phyloP scores from a whole-genome alignment of 2,329 filamentous ascomycete genomes.

The Alternaria triticimaculans region DNA sequence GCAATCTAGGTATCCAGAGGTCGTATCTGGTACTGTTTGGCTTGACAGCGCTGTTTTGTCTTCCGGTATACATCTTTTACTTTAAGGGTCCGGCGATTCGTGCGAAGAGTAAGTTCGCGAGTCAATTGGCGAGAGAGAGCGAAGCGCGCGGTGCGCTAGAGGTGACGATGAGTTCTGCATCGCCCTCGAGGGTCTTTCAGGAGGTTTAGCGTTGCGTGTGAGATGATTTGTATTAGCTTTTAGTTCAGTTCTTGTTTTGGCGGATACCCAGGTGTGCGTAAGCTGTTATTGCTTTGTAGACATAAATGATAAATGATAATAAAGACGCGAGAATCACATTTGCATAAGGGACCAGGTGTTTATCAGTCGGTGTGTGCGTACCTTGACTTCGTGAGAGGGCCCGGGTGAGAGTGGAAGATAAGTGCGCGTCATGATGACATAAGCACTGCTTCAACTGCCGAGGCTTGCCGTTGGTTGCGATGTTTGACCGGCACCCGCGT shows the following conservation, averaged over 20 bases:
- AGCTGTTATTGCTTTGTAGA: not conserved
- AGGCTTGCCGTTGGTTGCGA: not conserved
- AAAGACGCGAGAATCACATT: not conserved
- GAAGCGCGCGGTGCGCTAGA: not conserved
- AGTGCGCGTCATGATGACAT: constrained; percentile 11
- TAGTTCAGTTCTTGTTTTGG: not conserved
- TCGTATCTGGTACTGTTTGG: constrained; percentile 54
- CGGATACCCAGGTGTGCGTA: not conserved
- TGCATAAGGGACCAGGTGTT: not conserved
- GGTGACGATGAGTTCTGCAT: not conserved
- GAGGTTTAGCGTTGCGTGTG: not conserved
- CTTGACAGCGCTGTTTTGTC: constrained; percentile 57
- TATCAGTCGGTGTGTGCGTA: not conserved
- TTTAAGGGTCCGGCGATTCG: constrained; percentile 18
- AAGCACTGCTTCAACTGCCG: constrained; percentile 2
- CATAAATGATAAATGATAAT: not conserved
- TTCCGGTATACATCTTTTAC: constrained; percentile 64
- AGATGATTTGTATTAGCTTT: not conserved
- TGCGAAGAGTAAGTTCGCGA: not conserved
- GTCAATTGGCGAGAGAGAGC: not conserved
- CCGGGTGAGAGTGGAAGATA: not conserved
- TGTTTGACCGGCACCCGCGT: not conserved
- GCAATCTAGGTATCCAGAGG: constrained; percentile 28
- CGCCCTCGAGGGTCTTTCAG: not conserved
- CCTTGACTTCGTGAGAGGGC: not conserved